These are phyloP conservation scores for Hawksworthiomyces lignivorus DNA, from an alignment of 2,329 filamentous ascomycete genomes.

Conservation along the genomic window DNA sequence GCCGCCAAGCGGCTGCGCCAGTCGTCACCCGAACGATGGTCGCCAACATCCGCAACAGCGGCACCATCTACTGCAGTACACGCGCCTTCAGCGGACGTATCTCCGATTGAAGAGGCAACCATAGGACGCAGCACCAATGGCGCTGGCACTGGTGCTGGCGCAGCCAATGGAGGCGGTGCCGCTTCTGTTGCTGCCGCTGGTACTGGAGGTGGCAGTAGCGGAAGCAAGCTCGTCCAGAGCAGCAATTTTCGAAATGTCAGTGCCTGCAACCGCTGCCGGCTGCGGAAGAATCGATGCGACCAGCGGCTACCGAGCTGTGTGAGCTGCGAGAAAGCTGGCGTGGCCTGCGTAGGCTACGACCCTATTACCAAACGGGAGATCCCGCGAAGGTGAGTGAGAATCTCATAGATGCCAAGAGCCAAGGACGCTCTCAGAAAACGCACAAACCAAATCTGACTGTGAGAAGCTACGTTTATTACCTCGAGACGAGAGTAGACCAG, in stretches of 20 bases:
- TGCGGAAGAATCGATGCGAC: constrained; percentile 92
- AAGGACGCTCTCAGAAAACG: neutral
- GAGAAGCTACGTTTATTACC: constrained; percentile 80
- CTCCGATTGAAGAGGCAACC: constrained; percentile 1
- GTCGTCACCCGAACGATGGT: constrained; percentile 40
- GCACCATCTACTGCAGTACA: neutral
- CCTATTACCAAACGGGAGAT: constrained; percentile 96
- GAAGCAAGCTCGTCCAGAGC: constrained; percentile 46
- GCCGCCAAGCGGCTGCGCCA: constrained; percentile 50
- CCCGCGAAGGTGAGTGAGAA: constrained; percentile 66
- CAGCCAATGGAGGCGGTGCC: constrained; percentile 20
- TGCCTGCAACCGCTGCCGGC: constrained; percentile 85
- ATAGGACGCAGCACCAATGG: neutral
- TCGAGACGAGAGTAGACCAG: constrained; percentile 78
- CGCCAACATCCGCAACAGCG: constrained; percentile 28
- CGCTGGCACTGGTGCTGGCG: no score
- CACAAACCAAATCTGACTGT: neutral
- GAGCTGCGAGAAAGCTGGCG: constrained; percentile 85
- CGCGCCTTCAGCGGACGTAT: neutral
- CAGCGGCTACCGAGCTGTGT: constrained; percentile 86
- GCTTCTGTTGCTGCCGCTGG: constrained; percentile 21
- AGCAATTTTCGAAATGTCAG: constrained; percentile 79
- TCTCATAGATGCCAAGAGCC: neutral
- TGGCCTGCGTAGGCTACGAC: constrained; percentile 90
- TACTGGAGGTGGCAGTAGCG: constrained; percentile 20